A percentile compares a stretch with the other conserved stretches of the same genome.
Evolutionary conservation across 331 rosid species (phyloP).

Genomic region (Phaseolus coccineus): DNA sequence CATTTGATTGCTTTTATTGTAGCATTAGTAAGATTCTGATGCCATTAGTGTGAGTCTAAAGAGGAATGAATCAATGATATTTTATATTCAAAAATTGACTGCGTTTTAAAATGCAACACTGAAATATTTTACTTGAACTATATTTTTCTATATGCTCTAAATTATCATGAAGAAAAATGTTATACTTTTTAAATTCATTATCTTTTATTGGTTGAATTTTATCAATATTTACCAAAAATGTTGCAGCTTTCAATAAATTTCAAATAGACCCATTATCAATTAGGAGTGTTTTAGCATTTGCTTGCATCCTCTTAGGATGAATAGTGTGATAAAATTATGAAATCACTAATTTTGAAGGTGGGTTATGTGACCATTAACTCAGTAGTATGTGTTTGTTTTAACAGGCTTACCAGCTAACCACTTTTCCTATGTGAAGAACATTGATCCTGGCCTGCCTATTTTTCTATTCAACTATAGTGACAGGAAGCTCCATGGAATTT

Average conservation of each 20-base stretch:
- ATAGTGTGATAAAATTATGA: neutral
- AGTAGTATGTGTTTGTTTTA: slow-evolving; percentile 14
- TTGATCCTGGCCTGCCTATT: slow-evolving; percentile 79
- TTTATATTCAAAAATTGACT: neutral
- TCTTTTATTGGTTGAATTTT: too few relatives aligned
- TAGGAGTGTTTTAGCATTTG: too few relatives aligned
- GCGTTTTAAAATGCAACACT: neutral
- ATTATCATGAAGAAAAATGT: neutral
- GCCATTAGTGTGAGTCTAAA: neutral
- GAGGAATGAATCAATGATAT: neutral
- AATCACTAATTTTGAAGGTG: neutral
- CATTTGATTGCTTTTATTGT: slow-evolving; percentile 26
- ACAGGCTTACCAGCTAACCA: slow-evolving; percentile 80
- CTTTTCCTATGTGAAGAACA: slow-evolving; percentile 73
- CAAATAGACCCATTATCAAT: too few relatives aligned
- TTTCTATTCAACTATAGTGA: slow-evolving; percentile 88
- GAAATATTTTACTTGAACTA: neutral
- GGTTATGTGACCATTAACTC: slow-evolving; percentile 6
- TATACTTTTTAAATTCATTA: too few relatives aligned
- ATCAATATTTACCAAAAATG: too few relatives aligned
- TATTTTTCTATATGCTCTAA: neutral
- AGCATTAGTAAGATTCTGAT: neutral
- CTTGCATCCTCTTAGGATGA: neutral
- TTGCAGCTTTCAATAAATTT: too few relatives aligned
- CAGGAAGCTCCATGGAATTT: slow-evolving; percentile 80